Evolutionary conservation across 495 filamentous ascomycete genomes (phyloP).

Genomic region (Entonaema liquescens): DNA sequence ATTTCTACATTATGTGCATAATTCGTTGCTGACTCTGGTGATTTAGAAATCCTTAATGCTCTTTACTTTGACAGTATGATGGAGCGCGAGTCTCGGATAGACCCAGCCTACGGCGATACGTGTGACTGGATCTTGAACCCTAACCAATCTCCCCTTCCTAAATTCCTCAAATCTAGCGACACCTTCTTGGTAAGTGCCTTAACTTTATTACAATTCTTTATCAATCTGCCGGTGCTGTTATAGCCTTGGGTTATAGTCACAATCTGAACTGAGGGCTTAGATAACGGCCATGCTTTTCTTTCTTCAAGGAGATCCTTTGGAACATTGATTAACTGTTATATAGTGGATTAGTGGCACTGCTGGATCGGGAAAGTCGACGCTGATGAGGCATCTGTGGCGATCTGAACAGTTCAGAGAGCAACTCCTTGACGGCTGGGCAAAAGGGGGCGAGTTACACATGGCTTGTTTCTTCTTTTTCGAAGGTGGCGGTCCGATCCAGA

Average conservation of each 20-base stretch:
- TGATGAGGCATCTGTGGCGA: slow-evolving; percentile 47
- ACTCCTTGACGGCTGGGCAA: slow-evolving; percentile 38
- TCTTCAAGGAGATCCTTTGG: not conserved
- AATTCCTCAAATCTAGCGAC: slow-evolving; percentile 37
- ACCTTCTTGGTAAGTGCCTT: slow-evolving; percentile 32
- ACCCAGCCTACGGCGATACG: slow-evolving; percentile 45
- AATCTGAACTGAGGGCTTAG: not conserved
- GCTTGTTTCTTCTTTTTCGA: slow-evolving; percentile 55
- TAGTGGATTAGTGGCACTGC: slow-evolving; percentile 50
- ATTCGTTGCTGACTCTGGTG: not conserved
- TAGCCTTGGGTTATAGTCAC: not conserved
- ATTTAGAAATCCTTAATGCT: slow-evolving; percentile 45
- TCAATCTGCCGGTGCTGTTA: not conserved
- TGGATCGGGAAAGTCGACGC: slow-evolving; percentile 50
- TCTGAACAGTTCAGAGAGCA: slow-evolving; percentile 33
- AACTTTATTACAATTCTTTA: not conserved
- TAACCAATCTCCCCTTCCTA: slow-evolving; percentile 32
- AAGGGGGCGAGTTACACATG: slow-evolving; percentile 40
- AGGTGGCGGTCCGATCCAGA: slow-evolving; percentile 51
- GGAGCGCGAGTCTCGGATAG: slow-evolving; percentile 45
- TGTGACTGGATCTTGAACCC: slow-evolving; percentile 46
- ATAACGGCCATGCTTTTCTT: not conserved
- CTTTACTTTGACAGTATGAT: slow-evolving; percentile 46
- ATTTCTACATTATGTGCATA: not conserved
- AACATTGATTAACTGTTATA: slow-evolving; percentile 7